phyloP scores from a whole-genome alignment of 2,329 filamentous ascomycete species.

The Colletotrichum plurivorum region DNA sequence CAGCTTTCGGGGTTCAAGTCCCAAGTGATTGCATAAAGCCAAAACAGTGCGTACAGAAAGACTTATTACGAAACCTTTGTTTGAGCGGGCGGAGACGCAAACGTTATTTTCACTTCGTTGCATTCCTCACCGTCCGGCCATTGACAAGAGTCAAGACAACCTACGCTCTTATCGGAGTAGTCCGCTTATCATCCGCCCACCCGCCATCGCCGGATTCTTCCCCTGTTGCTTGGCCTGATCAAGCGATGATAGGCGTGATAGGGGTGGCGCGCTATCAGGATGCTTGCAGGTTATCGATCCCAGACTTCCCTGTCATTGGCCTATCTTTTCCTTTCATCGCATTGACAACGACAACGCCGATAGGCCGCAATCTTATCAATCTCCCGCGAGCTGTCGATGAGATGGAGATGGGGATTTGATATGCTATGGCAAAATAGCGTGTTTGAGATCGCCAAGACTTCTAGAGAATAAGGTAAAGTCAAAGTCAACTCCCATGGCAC shows the following conservation, averaged over 20 bases:
- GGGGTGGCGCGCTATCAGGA: conserved; percentile 21
- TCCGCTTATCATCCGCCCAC: neutral
- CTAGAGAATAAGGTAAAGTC: too few species aligned
- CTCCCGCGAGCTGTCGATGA: neutral
- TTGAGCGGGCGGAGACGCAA: neutral
- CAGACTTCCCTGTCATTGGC: neutral
- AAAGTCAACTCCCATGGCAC: neutral
- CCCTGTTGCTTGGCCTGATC: neutral
- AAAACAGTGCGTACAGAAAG: neutral
- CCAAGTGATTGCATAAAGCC: neutral
- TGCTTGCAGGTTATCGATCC: neutral
- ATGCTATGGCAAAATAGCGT: too few species aligned
- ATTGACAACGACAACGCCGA: neutral
- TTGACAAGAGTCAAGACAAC: neutral
- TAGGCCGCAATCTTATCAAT: conserved; percentile 20
- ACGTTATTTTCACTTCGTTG: conserved; percentile 4
- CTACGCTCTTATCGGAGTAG: conserved; percentile 13
- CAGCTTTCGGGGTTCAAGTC: neutral
- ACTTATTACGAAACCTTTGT: conserved; percentile 3
- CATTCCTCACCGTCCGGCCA: neutral
- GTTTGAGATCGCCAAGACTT: too few species aligned
- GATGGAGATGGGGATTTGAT: too few species aligned
- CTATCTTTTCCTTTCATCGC: neutral
- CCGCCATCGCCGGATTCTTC: neutral
- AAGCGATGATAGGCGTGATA: conserved; percentile 25